Conservation (phyloP, 352 stramenopile species). For the Phytophthora lateralis region DNA sequence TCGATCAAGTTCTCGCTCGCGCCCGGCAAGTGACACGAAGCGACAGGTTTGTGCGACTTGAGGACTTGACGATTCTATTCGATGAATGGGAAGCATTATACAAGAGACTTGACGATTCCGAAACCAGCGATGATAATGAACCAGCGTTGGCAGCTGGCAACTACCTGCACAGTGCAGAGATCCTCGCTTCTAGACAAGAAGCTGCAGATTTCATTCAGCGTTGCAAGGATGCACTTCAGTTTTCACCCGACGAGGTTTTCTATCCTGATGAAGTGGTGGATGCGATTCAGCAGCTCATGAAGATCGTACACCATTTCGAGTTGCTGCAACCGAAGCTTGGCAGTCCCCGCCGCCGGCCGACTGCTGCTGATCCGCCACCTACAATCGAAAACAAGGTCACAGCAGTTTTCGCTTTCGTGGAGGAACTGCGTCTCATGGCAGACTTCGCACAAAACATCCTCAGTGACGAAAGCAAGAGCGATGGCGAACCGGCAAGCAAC, state of each 20-base stretch:
- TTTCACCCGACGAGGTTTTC: slow-evolving; percentile 8
- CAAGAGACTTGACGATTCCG: slow-evolving; percentile 13
- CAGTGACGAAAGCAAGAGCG: slow-evolving; percentile 46
- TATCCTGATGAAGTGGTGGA: slow-evolving; percentile 30
- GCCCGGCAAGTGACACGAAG: slow-evolving; percentile 30
- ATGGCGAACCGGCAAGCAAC: slow-evolving; percentile 31
- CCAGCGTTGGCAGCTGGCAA: neutral
- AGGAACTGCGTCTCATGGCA: slow-evolving; percentile 60
- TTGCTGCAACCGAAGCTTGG: slow-evolving; percentile 39
- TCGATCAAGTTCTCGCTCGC: slow-evolving; percentile 27
- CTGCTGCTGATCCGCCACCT: slow-evolving; percentile 9
- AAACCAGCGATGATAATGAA: neutral
- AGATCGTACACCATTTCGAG: slow-evolving; percentile 47
- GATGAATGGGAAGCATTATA: slow-evolving; percentile 31
- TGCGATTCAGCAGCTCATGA: slow-evolving; percentile 47
- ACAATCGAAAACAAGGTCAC: slow-evolving; percentile 42
- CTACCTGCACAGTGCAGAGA: slow-evolving; percentile 28
- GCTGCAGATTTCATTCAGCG: slow-evolving; percentile 26
- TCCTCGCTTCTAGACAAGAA: slow-evolving; percentile 28
- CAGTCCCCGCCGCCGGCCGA: slow-evolving; percentile 23
- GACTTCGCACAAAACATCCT: slow-evolving; percentile 69
- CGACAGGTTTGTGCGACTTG: slow-evolving; percentile 19
- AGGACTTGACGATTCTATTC: slow-evolving; percentile 26
- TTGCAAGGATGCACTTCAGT: slow-evolving; percentile 28
- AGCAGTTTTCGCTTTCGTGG: slow-evolving; percentile 53